These are phyloP conservation scores for Clavispora asparagi DNA, from an alignment of 805 yeast species.

Conservation along the genomic window DNA sequence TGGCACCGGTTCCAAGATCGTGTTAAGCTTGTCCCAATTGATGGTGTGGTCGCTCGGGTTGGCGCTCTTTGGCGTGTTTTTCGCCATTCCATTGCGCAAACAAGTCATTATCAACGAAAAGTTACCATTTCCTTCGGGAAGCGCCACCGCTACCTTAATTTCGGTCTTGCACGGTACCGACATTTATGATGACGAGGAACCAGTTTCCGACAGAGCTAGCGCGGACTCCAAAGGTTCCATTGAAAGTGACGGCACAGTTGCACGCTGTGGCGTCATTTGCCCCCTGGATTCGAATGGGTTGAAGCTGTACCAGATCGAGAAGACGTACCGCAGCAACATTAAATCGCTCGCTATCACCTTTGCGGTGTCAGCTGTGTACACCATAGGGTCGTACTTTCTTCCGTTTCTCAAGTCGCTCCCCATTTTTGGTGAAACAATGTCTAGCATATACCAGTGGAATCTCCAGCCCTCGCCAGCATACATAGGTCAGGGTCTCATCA, in stretches of 20 bases:
- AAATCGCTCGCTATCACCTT: constrained; percentile 59
- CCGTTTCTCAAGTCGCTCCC: constrained; percentile 71
- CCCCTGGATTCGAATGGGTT: constrained; percentile 13
- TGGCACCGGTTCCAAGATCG: constrained; percentile 44
- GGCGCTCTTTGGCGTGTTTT: constrained; percentile 92
- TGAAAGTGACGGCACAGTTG: constrained; percentile 5
- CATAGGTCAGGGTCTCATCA: constrained; percentile 94
- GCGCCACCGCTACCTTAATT: constrained; percentile 91
- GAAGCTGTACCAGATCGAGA: constrained; percentile 2
- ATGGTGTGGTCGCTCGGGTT: constrained; percentile 80
- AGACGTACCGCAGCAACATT: constrained; percentile 53
- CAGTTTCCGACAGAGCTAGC: not conserved
- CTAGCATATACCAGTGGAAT: constrained; percentile 70
- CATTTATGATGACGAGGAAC: constrained; percentile 32
- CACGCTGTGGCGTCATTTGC: constrained; percentile 10
- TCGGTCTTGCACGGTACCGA: constrained; percentile 78
- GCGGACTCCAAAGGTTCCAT: not conserved
- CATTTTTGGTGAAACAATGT: constrained; percentile 62
- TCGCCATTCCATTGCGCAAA: constrained; percentile 81
- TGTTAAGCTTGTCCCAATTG: constrained; percentile 45
- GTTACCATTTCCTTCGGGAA: constrained; percentile 89
- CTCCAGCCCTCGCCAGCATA: constrained; percentile 97
- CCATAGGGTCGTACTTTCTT: constrained; percentile 64
- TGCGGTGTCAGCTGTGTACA: constrained; percentile 62
- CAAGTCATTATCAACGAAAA: constrained; percentile 87